Evolutionary conservation across 495 filamentous ascomycete species (phyloP), one percentile per base, ranked within the genome.

Genomic region (Penicillium daleae): DNA sequence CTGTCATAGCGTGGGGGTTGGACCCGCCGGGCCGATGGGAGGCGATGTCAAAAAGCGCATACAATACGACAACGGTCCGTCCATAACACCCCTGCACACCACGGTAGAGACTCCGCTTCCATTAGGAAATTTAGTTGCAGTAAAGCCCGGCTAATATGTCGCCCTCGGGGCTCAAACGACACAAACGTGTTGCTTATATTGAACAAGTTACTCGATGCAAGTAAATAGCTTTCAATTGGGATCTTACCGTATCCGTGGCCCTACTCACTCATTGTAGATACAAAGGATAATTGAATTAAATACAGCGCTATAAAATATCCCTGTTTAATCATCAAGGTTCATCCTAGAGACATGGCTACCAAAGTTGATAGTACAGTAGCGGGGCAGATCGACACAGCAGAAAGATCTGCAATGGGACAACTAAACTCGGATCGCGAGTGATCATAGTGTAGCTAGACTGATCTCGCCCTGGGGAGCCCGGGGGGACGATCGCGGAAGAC

Each of bases 301-400:
- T 48, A 22, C 13, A 3, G 22, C 9, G 13, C 6, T n/a, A n/a
- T 49, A 13, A 7, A 6, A n/a, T 50, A n/a, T n/a, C 6, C 46
- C 4, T 21, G 17, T 6, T 27, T 13, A n/a, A 27, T 6, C 13
- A 12, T 27, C 22, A 50, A 15, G 24, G 46, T 29, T 27, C 22
- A 24, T 46, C 42, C 35, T 17, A 1, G 35, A 39, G n/a, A 46
- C 40, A 46, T 7, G 40, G 19, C 40, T 12, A 22, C 19, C 22
- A 19, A 46, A 22, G 46, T 17, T 9, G 24, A n/a, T n/a, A 29
- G 15, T 6, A n/a, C n/a, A n/a, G 26, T 9, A 27, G 46, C 21
- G 22, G 24, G 46, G 26, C 2, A 29, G 46, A 50, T 50, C 46
- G 46, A 50, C 46, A 29, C 46, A 50, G 46, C 46, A 50, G 15